Evolutionary conservation across 2,329 filamentous ascomycete genomes (phyloP).

Genomic region (Zarea fungicola): DNA sequence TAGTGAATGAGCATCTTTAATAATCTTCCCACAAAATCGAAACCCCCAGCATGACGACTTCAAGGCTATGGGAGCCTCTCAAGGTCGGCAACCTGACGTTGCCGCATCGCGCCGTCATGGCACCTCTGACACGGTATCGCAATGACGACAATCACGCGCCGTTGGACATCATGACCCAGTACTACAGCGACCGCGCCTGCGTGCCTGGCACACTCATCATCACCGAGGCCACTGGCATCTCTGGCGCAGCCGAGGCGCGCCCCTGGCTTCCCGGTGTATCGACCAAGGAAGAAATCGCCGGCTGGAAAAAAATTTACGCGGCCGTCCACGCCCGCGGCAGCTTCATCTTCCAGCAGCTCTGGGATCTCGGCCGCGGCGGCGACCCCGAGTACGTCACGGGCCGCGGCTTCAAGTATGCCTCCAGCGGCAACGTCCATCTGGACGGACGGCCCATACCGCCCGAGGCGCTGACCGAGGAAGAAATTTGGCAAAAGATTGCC

Average conservation of each 20-base stretch:
- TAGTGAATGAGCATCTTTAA: too few relatives aligned
- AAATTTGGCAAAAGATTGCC: slow-evolving; percentile 59
- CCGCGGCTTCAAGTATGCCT: slow-evolving; percentile 24
- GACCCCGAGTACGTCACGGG: slow-evolving; percentile 17
- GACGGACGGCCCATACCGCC: slow-evolving; percentile 17
- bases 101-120: slow-evolving; percentile 42
- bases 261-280: slow-evolving; percentile 40
- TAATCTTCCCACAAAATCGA: too few relatives aligned
- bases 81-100: slow-evolving; percentile 30
- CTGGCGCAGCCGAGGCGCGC: slow-evolving; percentile 19
- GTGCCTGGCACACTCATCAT: slow-evolving; percentile 41
- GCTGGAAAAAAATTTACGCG: slow-evolving; percentile 23
- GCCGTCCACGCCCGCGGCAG: slow-evolving; percentile 26
- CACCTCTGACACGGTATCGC: slow-evolving; percentile 51
- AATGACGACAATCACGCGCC: slow-evolving; percentile 34
- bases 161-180: slow-evolving; percentile 21
- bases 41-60: slow-evolving; percentile 20
- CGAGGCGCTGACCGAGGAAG: slow-evolving; percentile 48
- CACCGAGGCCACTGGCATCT: slow-evolving; percentile 26
- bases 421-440: slow-evolving; percentile 21
- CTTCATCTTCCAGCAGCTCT: slow-evolving; percentile 25
- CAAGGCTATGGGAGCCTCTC: slow-evolving; percentile 35
- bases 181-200: slow-evolving; percentile 26
- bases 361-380: slow-evolving; percentile 20
- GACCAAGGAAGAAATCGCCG: slow-evolving; percentile 22